These are phyloP conservation scores for Orbilia quercus DNA, from an alignment of 2,329 filamentous ascomycete genomes.

Conservation along the genomic window DNA sequence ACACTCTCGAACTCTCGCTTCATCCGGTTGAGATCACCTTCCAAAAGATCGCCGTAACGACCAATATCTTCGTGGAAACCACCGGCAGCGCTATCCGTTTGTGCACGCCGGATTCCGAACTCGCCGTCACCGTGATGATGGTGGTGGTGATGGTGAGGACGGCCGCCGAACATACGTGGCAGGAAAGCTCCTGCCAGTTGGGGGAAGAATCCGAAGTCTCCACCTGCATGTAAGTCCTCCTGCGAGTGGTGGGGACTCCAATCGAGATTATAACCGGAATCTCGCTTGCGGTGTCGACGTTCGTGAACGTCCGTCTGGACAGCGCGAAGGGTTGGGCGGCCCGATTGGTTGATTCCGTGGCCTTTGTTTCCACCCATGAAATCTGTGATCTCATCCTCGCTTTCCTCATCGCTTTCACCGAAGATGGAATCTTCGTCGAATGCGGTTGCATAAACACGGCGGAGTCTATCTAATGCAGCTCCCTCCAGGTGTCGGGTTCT, in stretches of 20 bases:
- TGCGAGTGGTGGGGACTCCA: conserved; percentile 46
- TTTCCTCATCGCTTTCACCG: conserved; percentile 41
- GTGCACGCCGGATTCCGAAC: conserved; percentile 13
- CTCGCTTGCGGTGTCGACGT: conserved; percentile 34
- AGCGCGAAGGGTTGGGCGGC: conserved; percentile 32
- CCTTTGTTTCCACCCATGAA: conserved; percentile 29
- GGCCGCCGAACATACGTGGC: conserved; percentile 45
- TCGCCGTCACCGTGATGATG: conserved; percentile 15
- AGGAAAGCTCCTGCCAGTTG: conserved; percentile 37
- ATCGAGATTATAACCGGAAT: conserved; percentile 49
- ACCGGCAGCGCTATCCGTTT: conserved; percentile 14
- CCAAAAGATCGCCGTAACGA: conserved; percentile 46
- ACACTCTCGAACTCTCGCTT: conserved; percentile 41
- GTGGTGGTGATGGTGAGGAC: conserved; percentile 21
- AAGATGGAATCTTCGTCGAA: conserved; percentile 45
- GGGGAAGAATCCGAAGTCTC: conserved; percentile 43
- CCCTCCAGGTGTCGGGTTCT: conserved; percentile 49
- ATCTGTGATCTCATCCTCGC: conserved; percentile 39
- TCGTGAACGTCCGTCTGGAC: conserved; percentile 36
- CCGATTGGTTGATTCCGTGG: conserved; percentile 4
- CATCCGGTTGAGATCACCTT: conserved; percentile 36
- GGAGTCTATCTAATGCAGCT: conserved; percentile 42
- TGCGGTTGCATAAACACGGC: conserved; percentile 41
- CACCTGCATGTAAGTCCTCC: conserved; percentile 32
- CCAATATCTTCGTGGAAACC: conserved; percentile 39